Percentiles rank a stretch among this genome's conserved stretches.
These are phyloP conservation scores for Emergomyces africanus DNA, from an alignment of 2,329 filamentous ascomycete species.

Conservation along the genomic window DNA sequence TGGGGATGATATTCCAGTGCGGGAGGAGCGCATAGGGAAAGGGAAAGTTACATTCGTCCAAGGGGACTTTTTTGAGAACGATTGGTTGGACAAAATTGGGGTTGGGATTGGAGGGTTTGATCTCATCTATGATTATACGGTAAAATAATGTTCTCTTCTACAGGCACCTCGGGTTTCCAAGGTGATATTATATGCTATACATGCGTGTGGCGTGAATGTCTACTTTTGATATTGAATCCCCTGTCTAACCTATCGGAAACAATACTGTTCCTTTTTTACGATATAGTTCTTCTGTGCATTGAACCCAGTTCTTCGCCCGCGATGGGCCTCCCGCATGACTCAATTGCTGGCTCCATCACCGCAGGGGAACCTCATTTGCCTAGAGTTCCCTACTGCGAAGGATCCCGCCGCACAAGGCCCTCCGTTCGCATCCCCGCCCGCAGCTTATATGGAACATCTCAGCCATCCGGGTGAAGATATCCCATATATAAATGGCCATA, in stretches of 20 bases:
- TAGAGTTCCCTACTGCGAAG: conserved; percentile 71
- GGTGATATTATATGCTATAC: not conserved
- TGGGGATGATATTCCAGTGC: conserved; percentile 23
- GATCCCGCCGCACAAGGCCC: conserved; percentile 53
- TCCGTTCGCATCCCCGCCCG: conserved; percentile 56
- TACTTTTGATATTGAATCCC: not conserved
- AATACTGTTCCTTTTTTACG: not conserved
- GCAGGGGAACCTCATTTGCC: conserved; percentile 43
- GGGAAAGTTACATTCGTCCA: conserved; percentile 30
- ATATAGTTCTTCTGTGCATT: conserved; percentile 50
- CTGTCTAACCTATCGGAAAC: not conserved
- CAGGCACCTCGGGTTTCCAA: too few species aligned
- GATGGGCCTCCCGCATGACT: conserved; percentile 45
- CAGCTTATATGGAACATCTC: conserved; percentile 60
- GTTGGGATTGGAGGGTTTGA: conserved; percentile 27
- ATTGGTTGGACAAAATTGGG: conserved; percentile 26
- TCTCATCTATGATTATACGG: conserved; percentile 51
- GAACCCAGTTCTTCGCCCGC: conserved; percentile 40
- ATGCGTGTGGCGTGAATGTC: not conserved
- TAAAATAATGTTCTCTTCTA: conserved; percentile 19
- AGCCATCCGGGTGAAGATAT: conserved; percentile 55
- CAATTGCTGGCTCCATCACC: conserved; percentile 38
- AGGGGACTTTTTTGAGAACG: conserved; percentile 34
- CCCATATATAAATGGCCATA: conserved; percentile 43
- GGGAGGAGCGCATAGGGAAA: conserved; percentile 22